Evolutionary conservation across 768 basidiomycete species (phyloP), one percentile per base, ranked within the genome.

Genomic region (Lepiota venenata): DNA sequence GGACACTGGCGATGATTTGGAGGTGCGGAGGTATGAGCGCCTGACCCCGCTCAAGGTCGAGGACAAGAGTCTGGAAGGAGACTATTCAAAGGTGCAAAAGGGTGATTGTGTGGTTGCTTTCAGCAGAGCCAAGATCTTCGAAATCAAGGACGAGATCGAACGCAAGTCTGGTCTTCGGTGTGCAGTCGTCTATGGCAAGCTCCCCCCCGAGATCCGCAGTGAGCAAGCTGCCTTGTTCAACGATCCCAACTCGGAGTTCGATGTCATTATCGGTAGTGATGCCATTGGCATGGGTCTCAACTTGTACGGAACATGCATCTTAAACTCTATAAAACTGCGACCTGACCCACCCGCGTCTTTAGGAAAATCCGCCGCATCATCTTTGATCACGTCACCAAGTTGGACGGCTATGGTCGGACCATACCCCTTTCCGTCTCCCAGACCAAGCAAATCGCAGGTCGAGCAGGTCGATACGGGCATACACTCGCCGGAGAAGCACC

Each of bases 271-370:
- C 15, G 96, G 92, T 1, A 94, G 91, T 61, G 97, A 99, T 63
- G 93, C 94, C 0, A 87, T 98, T 46, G 94, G 97, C 1, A 95
- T 99, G 93, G 97, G 97, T 0, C 77, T 99, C 18, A 98, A 99
- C 65, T 71, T 99, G 97, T 98, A 67, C 44, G 48, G 9, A 16
- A 36, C 18, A 6, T 11, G 22, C n/a, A n/a, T n/a, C n/a, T n/a
- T n/a, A n/a, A n/a, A n/a, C n/a, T n/a, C n/a, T n/a, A n/a, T n/a
- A n/a, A n/a, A n/a, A n/a, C n/a, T n/a, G n/a, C n/a, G n/a, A n/a
- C n/a, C n/a, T n/a, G 74, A 37, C 64, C 27, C 27, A 29, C 27
- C 6, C 2, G 20, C 16, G 1, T 44, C 14, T 14, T 8, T 21
- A 57, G 56, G 16, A 58, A 58, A 58, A 56, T 63, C 48, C 58